Conservation (phyloP, 306 rosid genomes). For the Prunus mira region DNA sequence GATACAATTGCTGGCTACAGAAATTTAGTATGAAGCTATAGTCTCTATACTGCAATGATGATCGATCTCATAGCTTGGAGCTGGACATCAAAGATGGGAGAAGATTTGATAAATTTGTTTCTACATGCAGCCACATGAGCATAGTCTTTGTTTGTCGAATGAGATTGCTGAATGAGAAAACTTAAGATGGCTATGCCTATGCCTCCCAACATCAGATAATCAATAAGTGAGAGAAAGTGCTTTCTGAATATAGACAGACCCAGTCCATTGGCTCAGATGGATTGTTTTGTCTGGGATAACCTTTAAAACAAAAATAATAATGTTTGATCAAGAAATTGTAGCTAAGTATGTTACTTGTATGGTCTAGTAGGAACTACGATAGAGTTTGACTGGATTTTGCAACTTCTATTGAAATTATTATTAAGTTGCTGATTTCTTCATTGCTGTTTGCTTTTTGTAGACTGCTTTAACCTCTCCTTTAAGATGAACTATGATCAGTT, state of each 20-base stretch:
- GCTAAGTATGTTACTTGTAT: not conserved
- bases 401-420: not conserved
- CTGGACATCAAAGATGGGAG: not conserved
- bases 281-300: not conserved
- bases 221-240: not conserved
- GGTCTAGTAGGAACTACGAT: not conserved
- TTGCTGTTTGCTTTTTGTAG: constrained; percentile 11
- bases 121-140: not conserved
- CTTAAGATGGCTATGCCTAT: not conserved
- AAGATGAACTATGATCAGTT: not conserved
- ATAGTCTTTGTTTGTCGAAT: not conserved
- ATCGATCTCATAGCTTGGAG: not conserved
- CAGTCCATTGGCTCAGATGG: not conserved
- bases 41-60: not conserved
- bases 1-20: not conserved
- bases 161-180: not conserved
- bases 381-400: not conserved
- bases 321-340: not conserved
- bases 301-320: not conserved
- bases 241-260: constrained; percentile 2
- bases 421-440: not conserved
- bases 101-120: not conserved
- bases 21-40: not conserved
- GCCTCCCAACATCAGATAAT: not conserved
- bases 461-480: constrained; percentile 14